These are phyloP conservation scores for Fusarium sulawesiense DNA, from an alignment of 2,329 filamentous ascomycete genomes.

Conservation along the genomic window DNA sequence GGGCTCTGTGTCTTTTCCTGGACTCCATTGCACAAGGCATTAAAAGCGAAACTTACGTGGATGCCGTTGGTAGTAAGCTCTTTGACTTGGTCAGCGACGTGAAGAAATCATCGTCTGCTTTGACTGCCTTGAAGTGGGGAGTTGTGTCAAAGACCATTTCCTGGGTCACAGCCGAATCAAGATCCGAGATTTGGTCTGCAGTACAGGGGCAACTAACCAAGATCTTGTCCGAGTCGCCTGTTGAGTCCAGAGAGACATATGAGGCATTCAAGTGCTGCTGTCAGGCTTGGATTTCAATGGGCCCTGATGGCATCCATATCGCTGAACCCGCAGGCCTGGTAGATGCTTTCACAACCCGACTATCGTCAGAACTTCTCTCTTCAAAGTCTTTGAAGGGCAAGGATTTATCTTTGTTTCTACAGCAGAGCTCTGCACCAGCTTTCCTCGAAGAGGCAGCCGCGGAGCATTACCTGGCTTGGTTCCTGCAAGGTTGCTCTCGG, in stretches of 20 bases:
- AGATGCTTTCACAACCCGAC: conserved; percentile 49
- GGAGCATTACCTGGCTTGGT: conserved; percentile 52
- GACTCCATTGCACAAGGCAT: conserved; percentile 58
- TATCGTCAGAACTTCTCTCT: conserved; percentile 49
- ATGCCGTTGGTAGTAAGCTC: conserved; percentile 55
- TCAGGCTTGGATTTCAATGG: conserved; percentile 53
- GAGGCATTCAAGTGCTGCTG: conserved; percentile 57
- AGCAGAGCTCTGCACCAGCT: conserved; percentile 29
- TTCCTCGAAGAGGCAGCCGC: conserved; percentile 45
- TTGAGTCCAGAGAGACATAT: conserved; percentile 52
- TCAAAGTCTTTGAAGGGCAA: conserved; percentile 39
- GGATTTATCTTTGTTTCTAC: conserved; percentile 31
- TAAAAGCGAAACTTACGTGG: conserved; percentile 55
- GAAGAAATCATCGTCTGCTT: conserved; percentile 46
- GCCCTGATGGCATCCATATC: conserved; percentile 50
- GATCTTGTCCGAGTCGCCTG: conserved; percentile 48
- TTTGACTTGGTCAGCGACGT: conserved; percentile 51
- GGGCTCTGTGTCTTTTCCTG: conserved; percentile 56
- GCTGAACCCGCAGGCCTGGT: conserved; percentile 49
- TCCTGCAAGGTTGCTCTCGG: conserved; percentile 49
- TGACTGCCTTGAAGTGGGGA: conserved; percentile 56
- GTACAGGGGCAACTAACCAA: conserved; percentile 50
- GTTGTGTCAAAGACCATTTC: conserved; percentile 52
- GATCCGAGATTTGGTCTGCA: conserved; percentile 49
- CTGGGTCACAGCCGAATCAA: conserved; percentile 50